These are phyloP conservation scores for Botrytis fabae DNA, from an alignment of 2,329 filamentous ascomycete genomes.

Conservation along the genomic window DNA sequence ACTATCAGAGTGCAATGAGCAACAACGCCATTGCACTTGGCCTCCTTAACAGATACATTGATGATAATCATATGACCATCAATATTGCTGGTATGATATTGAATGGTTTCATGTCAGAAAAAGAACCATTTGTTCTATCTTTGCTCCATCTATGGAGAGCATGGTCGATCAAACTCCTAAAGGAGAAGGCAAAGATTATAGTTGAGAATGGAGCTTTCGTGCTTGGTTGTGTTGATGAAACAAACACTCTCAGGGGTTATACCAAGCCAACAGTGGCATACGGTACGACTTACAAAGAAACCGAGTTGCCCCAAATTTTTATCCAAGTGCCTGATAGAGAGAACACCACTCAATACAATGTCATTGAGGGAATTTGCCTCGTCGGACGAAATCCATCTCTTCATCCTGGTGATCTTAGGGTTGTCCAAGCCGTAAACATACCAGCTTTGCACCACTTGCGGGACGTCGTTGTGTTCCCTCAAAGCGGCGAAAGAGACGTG, in stretches of 20 bases:
- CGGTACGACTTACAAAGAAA: conserved; percentile 43
- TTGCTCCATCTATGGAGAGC: conserved; percentile 81
- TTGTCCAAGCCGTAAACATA: conserved; percentile 80
- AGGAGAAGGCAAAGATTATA: conserved; percentile 85
- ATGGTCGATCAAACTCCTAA: conserved; percentile 86
- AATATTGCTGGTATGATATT: conserved; percentile 72
- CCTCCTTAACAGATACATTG: conserved; percentile 73
- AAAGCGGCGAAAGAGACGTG: conserved; percentile 78
- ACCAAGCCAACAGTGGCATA: conserved; percentile 46
- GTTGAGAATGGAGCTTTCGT: conserved; percentile 84
- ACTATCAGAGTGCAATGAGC: conserved; percentile 69
- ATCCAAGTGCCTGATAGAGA: conserved; percentile 70
- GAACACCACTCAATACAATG: conserved; percentile 53
- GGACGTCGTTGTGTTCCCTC: conserved; percentile 85
- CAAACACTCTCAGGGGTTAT: conserved; percentile 71
- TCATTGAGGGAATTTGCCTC: conserved; percentile 76
- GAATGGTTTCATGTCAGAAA: conserved; percentile 71
- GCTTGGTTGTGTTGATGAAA: conserved; percentile 87
- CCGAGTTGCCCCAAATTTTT: conserved; percentile 79
- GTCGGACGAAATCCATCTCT: conserved; percentile 91
- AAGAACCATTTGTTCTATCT: conserved; percentile 81
- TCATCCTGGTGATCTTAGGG: conserved; percentile 86
- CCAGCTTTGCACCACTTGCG: conserved; percentile 72
- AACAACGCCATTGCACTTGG: conserved; percentile 63
- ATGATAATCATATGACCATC: conserved; percentile 80